A percentile compares a stretch with the other conserved stretches of the same genome.
phyloP scores from a whole-genome alignment of 331 rosid species.

The Stylosanthes scabra region DNA sequence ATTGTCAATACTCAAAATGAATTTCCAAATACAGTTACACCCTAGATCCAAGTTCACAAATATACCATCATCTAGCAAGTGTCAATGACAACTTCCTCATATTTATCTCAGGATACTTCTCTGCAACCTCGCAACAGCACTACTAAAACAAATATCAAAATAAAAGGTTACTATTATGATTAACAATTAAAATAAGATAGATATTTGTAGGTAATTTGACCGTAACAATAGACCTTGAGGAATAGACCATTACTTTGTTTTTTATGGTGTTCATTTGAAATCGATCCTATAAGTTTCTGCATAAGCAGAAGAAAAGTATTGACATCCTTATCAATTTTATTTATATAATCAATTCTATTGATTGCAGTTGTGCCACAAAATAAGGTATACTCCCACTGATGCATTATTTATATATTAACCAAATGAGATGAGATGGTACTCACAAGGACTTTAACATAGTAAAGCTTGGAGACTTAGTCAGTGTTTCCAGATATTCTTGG shows the following conservation, averaged over 20 bases:
- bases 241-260: too few relatives aligned
- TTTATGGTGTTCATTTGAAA: too few relatives aligned
- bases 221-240: too few relatives aligned
- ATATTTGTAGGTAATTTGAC: too few relatives aligned
- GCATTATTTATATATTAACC: neutral
- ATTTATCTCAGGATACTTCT: conserved; percentile 59
- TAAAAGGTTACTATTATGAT: too few relatives aligned
- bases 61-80: conserved; percentile 67
- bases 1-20: neutral
- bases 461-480: conserved; percentile 32
- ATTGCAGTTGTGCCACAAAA: conserved; percentile 44
- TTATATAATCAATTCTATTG: conserved; percentile 26
- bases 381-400: conserved; percentile 52
- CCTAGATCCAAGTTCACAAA: conserved; percentile 30
- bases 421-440: conserved; percentile 21
- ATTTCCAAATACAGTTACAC: conserved; percentile 31
- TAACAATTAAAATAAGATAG: too few relatives aligned
- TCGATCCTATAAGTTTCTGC: too few relatives aligned
- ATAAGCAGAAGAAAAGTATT: too few relatives aligned
- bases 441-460: conserved; percentile 51
- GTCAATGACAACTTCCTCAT: conserved; percentile 66
- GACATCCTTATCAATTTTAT: conserved; percentile 1
- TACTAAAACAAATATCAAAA: conserved; percentile 52
- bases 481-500: too few relatives aligned
- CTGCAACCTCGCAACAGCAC: conserved; percentile 77